Evolutionary conservation across 306 rosid genomes (phyloP).

Genomic region (Quercus bicolor): DNA sequence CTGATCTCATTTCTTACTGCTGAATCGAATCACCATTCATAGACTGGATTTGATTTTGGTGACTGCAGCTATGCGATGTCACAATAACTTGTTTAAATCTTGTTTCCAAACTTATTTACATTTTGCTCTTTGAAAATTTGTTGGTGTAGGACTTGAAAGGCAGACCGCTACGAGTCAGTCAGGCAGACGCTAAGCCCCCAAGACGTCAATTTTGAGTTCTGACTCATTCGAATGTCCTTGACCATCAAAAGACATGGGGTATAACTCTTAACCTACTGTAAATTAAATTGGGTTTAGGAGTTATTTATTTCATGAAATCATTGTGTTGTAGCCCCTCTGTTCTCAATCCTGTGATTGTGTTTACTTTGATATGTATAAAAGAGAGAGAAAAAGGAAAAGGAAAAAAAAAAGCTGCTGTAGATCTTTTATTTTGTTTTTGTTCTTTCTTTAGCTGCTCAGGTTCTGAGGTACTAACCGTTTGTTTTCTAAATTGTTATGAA

Average conservation of each 20-base stretch:
- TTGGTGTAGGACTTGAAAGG: slow-evolving; percentile 72
- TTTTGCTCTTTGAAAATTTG: background rate
- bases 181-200: slow-evolving; percentile 70
- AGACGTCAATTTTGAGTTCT: slow-evolving; percentile 53
- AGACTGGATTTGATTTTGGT: background rate
- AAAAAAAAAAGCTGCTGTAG: background rate
- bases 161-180: slow-evolving; percentile 63
- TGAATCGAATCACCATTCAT: background rate
- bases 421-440: background rate
- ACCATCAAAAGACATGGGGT: slow-evolving; percentile 40
- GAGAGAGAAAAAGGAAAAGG: too few relatives aligned
- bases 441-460: background rate
- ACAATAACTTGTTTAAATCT: slow-evolving; percentile 4
- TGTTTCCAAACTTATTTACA: slow-evolving; percentile 12
- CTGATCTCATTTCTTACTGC: background rate
- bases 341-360: background rate
- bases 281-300: slow-evolving; percentile 2
- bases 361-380: background rate
- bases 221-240: slow-evolving; percentile 36
- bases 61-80: background rate
- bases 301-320: slow-evolving; percentile 8
- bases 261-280: slow-evolving; percentile 17
- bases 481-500: background rate
- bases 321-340: background rate
- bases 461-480: background rate